phyloP scores from a whole-genome alignment of 2,329 filamentous ascomycete species.

The Metarhizium sp. region DNA sequence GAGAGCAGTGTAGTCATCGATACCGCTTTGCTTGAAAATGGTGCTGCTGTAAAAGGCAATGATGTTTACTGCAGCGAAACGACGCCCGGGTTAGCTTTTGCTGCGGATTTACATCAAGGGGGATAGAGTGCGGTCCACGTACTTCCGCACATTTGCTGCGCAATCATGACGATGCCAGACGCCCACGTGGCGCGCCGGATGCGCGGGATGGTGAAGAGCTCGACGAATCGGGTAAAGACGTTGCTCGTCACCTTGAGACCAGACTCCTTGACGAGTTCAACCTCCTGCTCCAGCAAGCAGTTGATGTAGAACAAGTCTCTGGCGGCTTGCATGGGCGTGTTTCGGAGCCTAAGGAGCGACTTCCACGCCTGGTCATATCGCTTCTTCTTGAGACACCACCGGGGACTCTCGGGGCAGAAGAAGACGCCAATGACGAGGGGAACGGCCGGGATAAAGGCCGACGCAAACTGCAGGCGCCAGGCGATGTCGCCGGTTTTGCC shows the following conservation, averaged over 20 bases:
- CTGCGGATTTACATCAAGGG: no score
- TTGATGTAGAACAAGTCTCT: slow-evolving; percentile 55
- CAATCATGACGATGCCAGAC: slow-evolving; percentile 59
- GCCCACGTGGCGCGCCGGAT: slow-evolving; percentile 55
- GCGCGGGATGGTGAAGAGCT: slow-evolving; percentile 49
- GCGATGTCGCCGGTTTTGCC: slow-evolving; percentile 47
- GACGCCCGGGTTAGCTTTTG: not conserved
- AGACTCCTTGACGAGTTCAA: slow-evolving; percentile 14
- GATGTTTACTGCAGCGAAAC: slow-evolving; percentile 43
- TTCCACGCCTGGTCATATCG: slow-evolving; percentile 43
- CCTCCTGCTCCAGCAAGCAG: slow-evolving; percentile 23
- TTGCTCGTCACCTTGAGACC: slow-evolving; percentile 32
- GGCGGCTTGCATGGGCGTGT: slow-evolving; percentile 49
- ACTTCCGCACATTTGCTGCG: slow-evolving; percentile 49
- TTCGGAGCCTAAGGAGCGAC: slow-evolving; percentile 47
- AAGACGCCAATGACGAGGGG: slow-evolving; percentile 48
- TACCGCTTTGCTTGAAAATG: slow-evolving; percentile 26
- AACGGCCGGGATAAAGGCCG: slow-evolving; percentile 55
- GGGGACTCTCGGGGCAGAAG: slow-evolving; percentile 55
- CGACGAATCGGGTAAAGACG: slow-evolving; percentile 38
- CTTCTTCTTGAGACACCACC: slow-evolving; percentile 57
- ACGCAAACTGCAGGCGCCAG: slow-evolving; percentile 56
- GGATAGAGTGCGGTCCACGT: slow-evolving; percentile 5
- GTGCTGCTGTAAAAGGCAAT: slow-evolving; percentile 15
- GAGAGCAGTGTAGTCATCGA: slow-evolving; percentile 17